phyloP scores from a whole-genome alignment of 331 rosid genomes.

The Quercus lobata region DNA sequence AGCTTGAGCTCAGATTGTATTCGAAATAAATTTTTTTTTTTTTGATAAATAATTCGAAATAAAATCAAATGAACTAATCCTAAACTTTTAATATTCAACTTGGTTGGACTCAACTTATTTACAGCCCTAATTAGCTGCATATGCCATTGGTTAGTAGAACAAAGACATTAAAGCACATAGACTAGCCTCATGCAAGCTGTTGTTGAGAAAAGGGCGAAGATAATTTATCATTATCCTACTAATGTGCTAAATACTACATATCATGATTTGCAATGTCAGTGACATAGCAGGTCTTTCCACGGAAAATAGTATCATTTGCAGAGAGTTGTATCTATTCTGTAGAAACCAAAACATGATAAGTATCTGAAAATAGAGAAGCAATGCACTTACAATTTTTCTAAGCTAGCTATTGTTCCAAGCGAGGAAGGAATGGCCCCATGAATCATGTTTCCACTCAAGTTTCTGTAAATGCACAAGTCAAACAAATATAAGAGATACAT shows the following conservation, averaged over 20 bases:
- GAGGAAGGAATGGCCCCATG: constrained; percentile 81
- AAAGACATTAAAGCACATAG: background rate
- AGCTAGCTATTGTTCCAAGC: constrained; percentile 63
- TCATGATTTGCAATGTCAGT: background rate
- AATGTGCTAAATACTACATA: background rate
- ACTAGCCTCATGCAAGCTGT: background rate
- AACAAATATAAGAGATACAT: constrained; percentile 24
- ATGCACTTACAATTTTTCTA: constrained; percentile 76
- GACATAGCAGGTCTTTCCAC: background rate
- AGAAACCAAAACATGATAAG: constrained; percentile 3
- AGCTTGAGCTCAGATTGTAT: too few relatives aligned
- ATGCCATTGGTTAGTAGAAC: background rate
- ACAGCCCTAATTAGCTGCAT: background rate
- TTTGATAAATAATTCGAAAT: too few relatives aligned
- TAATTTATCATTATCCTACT: background rate
- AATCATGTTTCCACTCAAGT: constrained; percentile 84
- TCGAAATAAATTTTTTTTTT: too few relatives aligned
- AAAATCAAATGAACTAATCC: too few relatives aligned
- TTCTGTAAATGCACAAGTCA: constrained; percentile 41
- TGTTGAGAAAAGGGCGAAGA: background rate
- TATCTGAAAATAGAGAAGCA: constrained; percentile 6
- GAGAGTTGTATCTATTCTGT: background rate
- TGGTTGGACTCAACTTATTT: too few relatives aligned
- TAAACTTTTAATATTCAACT: too few relatives aligned
- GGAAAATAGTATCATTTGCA: background rate